phyloP scores from a whole-genome alignment of 257 asterid genomes.

The Marsdenia floribunda region DNA sequence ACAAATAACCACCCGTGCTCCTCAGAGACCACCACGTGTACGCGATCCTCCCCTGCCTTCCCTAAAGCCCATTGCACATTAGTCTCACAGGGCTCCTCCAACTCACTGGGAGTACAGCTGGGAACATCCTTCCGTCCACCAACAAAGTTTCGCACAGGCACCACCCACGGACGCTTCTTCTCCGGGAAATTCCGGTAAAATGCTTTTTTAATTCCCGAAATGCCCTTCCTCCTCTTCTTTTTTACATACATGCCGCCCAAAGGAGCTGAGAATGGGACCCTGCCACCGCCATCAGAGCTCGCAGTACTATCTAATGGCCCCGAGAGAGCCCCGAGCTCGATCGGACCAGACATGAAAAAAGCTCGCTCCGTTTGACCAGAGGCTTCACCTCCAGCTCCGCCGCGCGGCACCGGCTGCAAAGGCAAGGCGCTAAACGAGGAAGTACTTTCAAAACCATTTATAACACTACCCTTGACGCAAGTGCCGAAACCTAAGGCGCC shows the following conservation, averaged over 20 bases:
- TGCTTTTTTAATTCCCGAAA: constrained; percentile 70
- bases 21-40: constrained; percentile 93
- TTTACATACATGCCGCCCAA: constrained; percentile 66
- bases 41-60: constrained; percentile 98
- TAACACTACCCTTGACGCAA: constrained; percentile 41
- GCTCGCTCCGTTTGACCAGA: constrained; percentile 76
- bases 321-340: constrained; percentile 86
- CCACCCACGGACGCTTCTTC: constrained; percentile 53
- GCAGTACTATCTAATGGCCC: constrained; percentile 64
- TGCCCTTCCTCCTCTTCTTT: constrained; percentile 70
- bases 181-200: constrained; percentile 64
- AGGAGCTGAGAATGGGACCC: constrained; percentile 85
- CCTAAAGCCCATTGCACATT: constrained; percentile 93
- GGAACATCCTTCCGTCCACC: constrained; percentile 50
- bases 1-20: constrained; percentile 96
- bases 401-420: constrained; percentile 84
- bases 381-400: constrained; percentile 49
- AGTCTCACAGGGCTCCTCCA: constrained; percentile 45
- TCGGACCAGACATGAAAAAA: constrained; percentile 93
- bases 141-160: constrained; percentile 74
- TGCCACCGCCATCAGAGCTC: constrained; percentile 27
- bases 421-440: constrained; percentile 87
- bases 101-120: constrained; percentile 30
- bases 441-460: constrained; percentile 86
- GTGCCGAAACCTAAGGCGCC: constrained; percentile 38